Base-by-base conservation (phyloP, 768 basidiomycete genomes). In the Suillus fuscotomentosus region DNA sequence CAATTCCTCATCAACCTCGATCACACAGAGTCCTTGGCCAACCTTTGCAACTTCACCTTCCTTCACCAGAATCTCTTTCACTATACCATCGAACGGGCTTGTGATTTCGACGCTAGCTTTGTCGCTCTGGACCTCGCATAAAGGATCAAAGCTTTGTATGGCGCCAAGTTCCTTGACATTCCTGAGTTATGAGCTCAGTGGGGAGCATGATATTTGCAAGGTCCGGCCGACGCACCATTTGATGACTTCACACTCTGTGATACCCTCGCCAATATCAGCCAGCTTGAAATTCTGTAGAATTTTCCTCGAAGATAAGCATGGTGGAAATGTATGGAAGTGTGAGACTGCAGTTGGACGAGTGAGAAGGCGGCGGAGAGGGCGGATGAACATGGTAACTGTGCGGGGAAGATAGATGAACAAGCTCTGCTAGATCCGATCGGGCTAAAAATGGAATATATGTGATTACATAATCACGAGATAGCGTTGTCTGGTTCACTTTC, bases 51-150 rank as follows among this genome's bases (percentile, higher is more conserved):
- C 82, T 71, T 92, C 86, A 22, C 94, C 94, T 72, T 93, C 92
- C 67, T 88, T 77, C 20, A 94, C 92, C 1, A 92, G 80, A 7
- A 95, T 75, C 67, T 90, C 83, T 66, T 83, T 87, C 55, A 95
- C 79, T 39, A 87, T 78, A 6, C 94, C 94, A 48, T 94, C 89
- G 70, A 84, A 94, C 2, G 94, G 94, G 63, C 89, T 90, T 3
- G 94, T 95, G 62, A 96, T 94, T 75, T 95, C 94, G 31, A 95
- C 93, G 75, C 87, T 90, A 1, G 92, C 93, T 75, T 95, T 95
- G 83, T 95, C 93, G 66, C 88, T 90, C 77, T 94, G 92, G 3
- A 95, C 92, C 66, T 95, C 93, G 71, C 91, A 93, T 5, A 94
- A 79, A 20, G 82, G 75, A 56, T 91, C 90, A 69, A 95, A 95